Conservation (phyloP, 2,329 filamentous ascomycete genomes). For the Tolypocladium tropicale region DNA sequence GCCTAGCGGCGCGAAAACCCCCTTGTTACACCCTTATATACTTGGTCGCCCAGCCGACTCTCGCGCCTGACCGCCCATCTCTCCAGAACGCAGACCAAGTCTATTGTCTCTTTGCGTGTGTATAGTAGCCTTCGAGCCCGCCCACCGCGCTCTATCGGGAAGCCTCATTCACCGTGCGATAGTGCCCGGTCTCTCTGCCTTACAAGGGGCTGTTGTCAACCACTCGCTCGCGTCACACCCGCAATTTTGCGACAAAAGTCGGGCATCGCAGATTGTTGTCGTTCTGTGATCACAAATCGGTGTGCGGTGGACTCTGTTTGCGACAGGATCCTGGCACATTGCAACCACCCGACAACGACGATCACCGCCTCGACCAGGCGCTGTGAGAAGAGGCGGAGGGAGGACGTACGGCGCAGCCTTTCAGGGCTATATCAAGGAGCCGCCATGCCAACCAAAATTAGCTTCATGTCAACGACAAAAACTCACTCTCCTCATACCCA, state of each 20-base stretch:
- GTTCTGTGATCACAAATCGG: not conserved
- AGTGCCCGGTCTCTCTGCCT: not conserved
- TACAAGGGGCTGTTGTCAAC: not conserved
- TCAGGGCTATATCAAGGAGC: not conserved
- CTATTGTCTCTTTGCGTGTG: not conserved
- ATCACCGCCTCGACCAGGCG: not conserved
- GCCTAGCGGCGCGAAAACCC: not conserved
- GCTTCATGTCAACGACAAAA: not conserved
- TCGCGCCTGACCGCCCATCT: not conserved
- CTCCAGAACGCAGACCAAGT: not conserved
- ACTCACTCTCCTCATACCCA: not conserved
- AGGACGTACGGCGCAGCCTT: not conserved
- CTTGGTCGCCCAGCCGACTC: not conserved
- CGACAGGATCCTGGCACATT: no score
- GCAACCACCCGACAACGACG: not conserved
- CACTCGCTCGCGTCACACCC: not conserved
- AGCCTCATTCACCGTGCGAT: not conserved
- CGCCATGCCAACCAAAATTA: constrained; percentile 2
- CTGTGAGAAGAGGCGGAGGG: not conserved
- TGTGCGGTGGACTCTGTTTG: not conserved
- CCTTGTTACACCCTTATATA: not conserved
- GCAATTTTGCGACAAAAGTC: not conserved
- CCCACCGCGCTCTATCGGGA: not conserved
- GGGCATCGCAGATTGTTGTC: not conserved
- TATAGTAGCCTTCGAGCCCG: not conserved